Conservation (phyloP, 805 yeast species). For the Candida maris region DNA sequence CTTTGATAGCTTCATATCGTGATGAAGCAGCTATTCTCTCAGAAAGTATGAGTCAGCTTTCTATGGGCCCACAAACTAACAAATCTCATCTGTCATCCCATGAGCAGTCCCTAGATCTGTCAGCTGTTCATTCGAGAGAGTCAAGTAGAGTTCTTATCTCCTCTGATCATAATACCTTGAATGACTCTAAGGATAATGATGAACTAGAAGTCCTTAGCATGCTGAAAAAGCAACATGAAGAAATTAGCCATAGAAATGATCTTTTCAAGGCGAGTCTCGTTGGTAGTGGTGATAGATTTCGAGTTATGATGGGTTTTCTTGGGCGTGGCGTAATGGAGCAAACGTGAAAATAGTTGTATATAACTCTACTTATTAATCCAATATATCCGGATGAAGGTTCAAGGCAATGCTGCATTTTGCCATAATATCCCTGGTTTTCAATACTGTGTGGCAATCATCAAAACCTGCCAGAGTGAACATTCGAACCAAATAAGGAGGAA, state of each 20-base stretch:
- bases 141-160: conserved; percentile 9
- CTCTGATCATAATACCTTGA: conserved; percentile 9
- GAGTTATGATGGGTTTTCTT: conserved; percentile 72
- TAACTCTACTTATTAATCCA: too few relatives aligned
- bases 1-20: conserved; percentile 64
- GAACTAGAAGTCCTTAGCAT: conserved; percentile 65
- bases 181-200: conserved; percentile 75
- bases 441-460: conserved; percentile 21
- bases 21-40: conserved; percentile 58
- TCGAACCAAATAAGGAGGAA: conserved; percentile 62
- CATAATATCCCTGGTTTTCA: conserved; percentile 39
- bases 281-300: conserved; percentile 60
- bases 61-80: conserved; percentile 48
- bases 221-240: conserved; percentile 56
- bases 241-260: conserved; percentile 58
- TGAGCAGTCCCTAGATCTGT: conserved; percentile 61
- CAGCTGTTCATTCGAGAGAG: conserved; percentile 54
- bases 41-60: conserved; percentile 48
- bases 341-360: too few relatives aligned
- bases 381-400: conserved; percentile 25
- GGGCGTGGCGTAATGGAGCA: conserved; percentile 84
- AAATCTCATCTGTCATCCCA: conserved; percentile 66
- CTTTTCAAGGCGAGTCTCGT: conserved; percentile 56
- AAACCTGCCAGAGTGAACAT: conserved; percentile 47
- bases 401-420: conserved; percentile 29